phyloP scores from a whole-genome alignment of 805 yeast species.

The Cyberlindnera maritima region DNA sequence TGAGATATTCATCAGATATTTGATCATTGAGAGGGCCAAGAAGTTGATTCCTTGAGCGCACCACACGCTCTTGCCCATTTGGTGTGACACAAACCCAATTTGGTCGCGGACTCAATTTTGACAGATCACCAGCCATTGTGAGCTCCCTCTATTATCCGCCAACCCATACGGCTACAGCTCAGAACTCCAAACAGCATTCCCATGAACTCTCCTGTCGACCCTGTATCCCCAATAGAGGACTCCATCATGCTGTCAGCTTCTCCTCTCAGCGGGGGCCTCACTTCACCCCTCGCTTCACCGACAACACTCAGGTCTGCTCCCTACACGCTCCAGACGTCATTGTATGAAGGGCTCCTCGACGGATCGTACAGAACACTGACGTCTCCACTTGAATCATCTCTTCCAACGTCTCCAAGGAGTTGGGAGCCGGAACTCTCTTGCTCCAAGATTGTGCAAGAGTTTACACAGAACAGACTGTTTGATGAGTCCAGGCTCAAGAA shows the following conservation, averaged over 20 bases:
- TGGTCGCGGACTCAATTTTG: not conserved
- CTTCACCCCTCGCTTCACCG: not conserved
- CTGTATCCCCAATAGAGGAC: not conserved
- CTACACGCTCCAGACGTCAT: constrained; percentile 3
- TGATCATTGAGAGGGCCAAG: constrained; percentile 35
- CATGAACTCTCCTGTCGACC: not conserved
- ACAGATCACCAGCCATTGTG: too few relatives aligned
- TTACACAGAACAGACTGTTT: not conserved
- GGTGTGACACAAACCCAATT: not conserved
- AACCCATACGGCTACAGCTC: too few relatives aligned
- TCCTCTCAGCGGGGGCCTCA: not conserved
- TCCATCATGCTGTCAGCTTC: not conserved
- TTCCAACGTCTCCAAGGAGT: not conserved
- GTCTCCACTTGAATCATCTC: not conserved
- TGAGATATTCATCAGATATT: constrained; percentile 63
- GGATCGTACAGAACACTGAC: constrained; percentile 2
- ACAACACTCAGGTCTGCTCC: not conserved
- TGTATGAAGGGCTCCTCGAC: constrained; percentile 5
- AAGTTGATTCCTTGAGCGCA: not conserved
- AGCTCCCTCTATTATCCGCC: too few relatives aligned
- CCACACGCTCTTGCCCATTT: not conserved
- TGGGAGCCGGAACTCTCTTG: not conserved
- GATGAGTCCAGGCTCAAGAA: constrained; percentile 4
- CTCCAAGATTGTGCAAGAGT: constrained; percentile 8
- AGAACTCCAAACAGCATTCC: too few relatives aligned